These are phyloP conservation scores for Viola odorata DNA, from an alignment of 345 rosid species.

Conservation along the genomic window DNA sequence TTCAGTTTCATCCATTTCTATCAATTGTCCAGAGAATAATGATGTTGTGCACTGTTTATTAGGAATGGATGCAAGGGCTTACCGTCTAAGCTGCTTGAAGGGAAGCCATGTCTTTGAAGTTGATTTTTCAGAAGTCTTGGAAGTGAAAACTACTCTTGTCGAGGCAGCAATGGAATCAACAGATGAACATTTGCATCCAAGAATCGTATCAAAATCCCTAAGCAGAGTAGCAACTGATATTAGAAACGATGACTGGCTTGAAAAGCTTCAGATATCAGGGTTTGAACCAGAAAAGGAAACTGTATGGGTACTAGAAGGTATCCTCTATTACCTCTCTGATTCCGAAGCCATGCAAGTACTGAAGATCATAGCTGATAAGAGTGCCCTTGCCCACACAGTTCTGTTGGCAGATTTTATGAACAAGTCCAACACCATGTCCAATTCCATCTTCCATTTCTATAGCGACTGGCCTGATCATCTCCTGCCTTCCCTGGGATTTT, in stretches of 20 bases:
- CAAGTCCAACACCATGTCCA: constrained; percentile 65
- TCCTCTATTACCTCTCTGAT: constrained; percentile 77
- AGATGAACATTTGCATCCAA: constrained; percentile 33
- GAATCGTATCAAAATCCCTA: constrained; percentile 61
- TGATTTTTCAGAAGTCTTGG: constrained; percentile 73
- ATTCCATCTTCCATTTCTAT: constrained; percentile 70
- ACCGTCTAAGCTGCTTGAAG: constrained; percentile 64
- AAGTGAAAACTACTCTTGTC: constrained; percentile 53
- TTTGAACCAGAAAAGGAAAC: constrained; percentile 61
- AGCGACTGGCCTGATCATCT: constrained; percentile 95
- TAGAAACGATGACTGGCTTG: constrained; percentile 60
- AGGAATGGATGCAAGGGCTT: constrained; percentile 96
- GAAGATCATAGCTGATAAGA: constrained; percentile 67
- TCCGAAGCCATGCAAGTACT: constrained; percentile 84
- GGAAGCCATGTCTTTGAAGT: constrained; percentile 75
- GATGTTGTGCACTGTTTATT: not conserved
- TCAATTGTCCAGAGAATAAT: not conserved
- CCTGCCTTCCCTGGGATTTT: constrained; percentile 79
- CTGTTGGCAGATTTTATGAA: constrained; percentile 97
- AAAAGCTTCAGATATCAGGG: constrained; percentile 69
- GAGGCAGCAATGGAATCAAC: constrained; percentile 53
- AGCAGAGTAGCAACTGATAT: constrained; percentile 74
- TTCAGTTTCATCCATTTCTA: no score
- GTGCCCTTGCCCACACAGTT: constrained; percentile 52
- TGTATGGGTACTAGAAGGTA: constrained; percentile 92